Evolutionary conservation across 2,329 filamentous ascomycete species (phyloP), one percentile per base, ranked within the genome.

Genomic region (Arthrobotrys sphaeroides): DNA sequence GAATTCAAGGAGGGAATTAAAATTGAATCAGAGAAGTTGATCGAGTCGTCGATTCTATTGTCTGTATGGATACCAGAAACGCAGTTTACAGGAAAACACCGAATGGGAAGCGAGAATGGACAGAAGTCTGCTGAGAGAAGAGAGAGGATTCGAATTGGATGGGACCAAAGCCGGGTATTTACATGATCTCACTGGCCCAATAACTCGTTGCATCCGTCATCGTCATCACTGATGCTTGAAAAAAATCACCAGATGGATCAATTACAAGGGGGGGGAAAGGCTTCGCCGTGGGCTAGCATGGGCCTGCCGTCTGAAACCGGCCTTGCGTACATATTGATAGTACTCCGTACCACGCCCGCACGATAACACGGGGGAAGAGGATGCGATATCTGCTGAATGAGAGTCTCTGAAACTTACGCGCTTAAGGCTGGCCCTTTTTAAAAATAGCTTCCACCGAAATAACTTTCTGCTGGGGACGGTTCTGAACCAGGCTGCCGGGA

Each of bases 371-470:
- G 47, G 26, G 53, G 16, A 26, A 57, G 26, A 61, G 57, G 45
- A 47, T 53, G 55, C 42, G 31, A 61, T 51, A 62, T 33, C 43
- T 70, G 36, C 45, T 62, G 45, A 45, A 53, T 69, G 13, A 45
- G 5, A 16, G 20, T 16, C 31, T 51, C 18, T 74, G 70, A 74
- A 68, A 74, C 62, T 60, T 74, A 74, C 70, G 70, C 70, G 70
- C 70, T 74, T 65, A 60, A 74, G 70, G 45, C 26, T 51, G 60
- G 24, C 36, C 40, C 40, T 67, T 26, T 26, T 67, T 74, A 74
- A 67, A 74, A 74, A 74, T 74, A 74, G 69, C 47, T 31, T 38
- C n/a, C n/a, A n/a, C n/a, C n/a, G n/a, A n/a, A n/a, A n/a, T n/a
- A n/a, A n/a, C n/a, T n/a, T 33, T 33, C 22, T 26, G 6, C 43